phyloP scores from a whole-genome alignment of 805 yeast species.

The Cyberlindnera samutprakarnensis region DNA sequence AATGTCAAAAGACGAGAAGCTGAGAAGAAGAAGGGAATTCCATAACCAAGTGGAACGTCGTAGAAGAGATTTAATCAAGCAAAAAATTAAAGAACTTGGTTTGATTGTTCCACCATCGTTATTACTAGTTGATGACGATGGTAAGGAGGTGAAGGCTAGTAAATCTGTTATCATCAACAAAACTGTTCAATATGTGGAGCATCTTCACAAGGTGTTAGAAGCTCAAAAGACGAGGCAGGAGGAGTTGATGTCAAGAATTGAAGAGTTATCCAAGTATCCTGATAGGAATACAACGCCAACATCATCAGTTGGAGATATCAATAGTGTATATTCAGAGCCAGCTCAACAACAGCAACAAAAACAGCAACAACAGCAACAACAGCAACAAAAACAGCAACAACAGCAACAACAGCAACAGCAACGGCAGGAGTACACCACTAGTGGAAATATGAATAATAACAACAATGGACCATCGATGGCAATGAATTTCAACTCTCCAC shows the following conservation, averaged over 20 bases:
- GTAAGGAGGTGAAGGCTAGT: conserved; percentile 71
- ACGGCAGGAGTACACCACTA: neutral
- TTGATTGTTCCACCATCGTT: conserved; percentile 72
- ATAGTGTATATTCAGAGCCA: neutral
- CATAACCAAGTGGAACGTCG: conserved; percentile 94
- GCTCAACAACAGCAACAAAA: neutral
- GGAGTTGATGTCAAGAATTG: conserved; percentile 32
- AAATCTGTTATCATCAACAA: conserved; percentile 71
- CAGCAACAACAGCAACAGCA: neutral
- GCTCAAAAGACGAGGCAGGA: conserved; percentile 44
- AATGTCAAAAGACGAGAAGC: conserved; percentile 56
- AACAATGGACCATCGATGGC: neutral
- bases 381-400: neutral
- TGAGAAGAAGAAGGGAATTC: conserved; percentile 74
- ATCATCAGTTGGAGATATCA: neutral
- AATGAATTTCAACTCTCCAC: neutral
- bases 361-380: neutral
- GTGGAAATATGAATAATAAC: conserved; percentile 4
- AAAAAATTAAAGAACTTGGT: conserved; percentile 79
- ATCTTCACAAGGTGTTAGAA: conserved; percentile 52
- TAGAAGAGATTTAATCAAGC: conserved; percentile 85
- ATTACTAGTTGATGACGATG: conserved; percentile 33
- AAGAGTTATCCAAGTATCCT: conserved; percentile 24
- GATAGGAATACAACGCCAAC: conserved; percentile 6
- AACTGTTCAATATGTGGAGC: conserved; percentile 73